A percentile compares a stretch with the other conserved stretches of the same genome.
These are phyloP conservation scores for Botryotinia convoluta DNA, from an alignment of 2,329 filamentous ascomycete species.

Conservation along the genomic window DNA sequence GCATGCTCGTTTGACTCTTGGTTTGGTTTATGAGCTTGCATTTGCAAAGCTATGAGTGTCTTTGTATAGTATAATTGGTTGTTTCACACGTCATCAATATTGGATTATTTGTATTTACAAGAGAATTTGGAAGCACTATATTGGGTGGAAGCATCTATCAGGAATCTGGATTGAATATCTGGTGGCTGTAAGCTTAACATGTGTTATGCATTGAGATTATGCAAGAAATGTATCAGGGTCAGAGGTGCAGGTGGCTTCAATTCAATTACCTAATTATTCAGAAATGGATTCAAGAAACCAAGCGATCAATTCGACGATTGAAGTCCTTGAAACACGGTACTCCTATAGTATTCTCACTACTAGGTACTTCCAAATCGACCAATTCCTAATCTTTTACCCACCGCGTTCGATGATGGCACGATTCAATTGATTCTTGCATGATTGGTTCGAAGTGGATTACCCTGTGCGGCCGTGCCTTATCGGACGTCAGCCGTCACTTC, in stretches of 20 bases:
- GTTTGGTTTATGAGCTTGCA: conserved; percentile 79
- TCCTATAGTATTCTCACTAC: background rate
- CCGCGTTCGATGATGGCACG: conserved; percentile 3
- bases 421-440: background rate
- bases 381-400: background rate
- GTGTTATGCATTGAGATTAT: background rate
- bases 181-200: background rate
- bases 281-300: background rate
- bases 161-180: background rate
- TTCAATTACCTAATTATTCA: background rate
- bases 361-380: background rate
- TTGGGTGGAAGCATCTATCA: background rate
- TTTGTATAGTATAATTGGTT: background rate
- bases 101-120: background rate
- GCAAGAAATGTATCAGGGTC: background rate
- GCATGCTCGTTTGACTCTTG: conserved; percentile 81
- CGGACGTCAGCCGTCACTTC: background rate
- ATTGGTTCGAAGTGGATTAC: background rate
- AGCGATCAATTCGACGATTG: background rate
- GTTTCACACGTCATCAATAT: background rate
- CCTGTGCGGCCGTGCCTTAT: conserved; percentile 1
- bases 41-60: conserved; percentile 55
- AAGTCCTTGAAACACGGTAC: background rate
- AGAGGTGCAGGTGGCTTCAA: background rate
- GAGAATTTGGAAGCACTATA: background rate